Conservation (phyloP, 108 stramenopile genomes). For the Pelagomonas calceolata region DNA sequence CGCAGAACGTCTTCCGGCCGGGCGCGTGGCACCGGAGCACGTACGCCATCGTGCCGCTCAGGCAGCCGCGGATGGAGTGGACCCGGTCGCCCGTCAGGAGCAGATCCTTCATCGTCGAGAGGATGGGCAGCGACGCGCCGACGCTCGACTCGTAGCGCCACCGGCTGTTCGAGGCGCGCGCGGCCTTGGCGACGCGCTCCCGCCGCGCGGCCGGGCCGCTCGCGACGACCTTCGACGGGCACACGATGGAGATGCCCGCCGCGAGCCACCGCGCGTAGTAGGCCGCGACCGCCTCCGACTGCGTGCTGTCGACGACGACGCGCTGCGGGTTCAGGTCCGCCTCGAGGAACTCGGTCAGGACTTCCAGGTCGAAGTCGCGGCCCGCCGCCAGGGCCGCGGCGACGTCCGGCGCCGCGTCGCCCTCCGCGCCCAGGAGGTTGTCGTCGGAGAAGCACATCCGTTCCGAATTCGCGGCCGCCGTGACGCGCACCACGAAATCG, state of each 20-base stretch:
- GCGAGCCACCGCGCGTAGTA: constrained; percentile 58
- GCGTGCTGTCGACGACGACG: constrained; percentile 63
- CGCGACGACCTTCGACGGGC: too few relatives aligned
- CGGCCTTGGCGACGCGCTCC: not conserved
- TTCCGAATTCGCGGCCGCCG: constrained; percentile 18
- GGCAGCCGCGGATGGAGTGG: constrained; percentile 44
- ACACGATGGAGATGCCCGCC: constrained; percentile 47
- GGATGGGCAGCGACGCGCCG: constrained; percentile 60
- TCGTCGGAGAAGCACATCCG: constrained; percentile 9
- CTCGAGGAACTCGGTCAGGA: constrained; percentile 40
- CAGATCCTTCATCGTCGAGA: constrained; percentile 58
- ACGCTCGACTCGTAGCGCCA: constrained; percentile 33
- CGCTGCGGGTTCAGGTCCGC: constrained; percentile 64
- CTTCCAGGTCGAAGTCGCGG: constrained; percentile 46
- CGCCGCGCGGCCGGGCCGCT: too few relatives aligned
- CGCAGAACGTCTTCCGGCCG: constrained; percentile 33
- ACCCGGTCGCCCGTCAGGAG: constrained; percentile 55
- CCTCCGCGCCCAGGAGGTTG: not conserved
- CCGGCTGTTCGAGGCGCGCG: not conserved
- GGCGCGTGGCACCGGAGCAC: constrained; percentile 30
- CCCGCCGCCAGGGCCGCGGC: not conserved
- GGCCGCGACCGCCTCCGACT: constrained; percentile 40
- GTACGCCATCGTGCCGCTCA: constrained; percentile 64
- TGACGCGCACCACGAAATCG: constrained; percentile 16
- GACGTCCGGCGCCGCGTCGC: not conserved